phyloP scores from a whole-genome alignment of 345 rosid species.

The Eucalyptus globulus region DNA sequence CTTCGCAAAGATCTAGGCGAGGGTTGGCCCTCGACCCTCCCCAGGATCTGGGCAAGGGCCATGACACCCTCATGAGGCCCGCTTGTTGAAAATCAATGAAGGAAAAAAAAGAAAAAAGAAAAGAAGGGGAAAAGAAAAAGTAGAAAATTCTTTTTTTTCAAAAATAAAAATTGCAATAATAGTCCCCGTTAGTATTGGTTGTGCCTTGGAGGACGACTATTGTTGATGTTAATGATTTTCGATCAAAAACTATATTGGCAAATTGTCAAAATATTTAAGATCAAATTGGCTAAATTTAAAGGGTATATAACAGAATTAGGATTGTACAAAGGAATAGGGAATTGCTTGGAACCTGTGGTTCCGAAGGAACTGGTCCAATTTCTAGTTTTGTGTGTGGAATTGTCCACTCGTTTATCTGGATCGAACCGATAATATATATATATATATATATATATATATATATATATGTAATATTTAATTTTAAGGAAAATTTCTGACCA shows the following conservation, averaged over 20 bases:
- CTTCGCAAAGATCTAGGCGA: background rate
- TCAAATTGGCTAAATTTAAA: background rate
- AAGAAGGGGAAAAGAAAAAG: background rate
- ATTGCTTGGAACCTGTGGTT: no score
- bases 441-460: no score
- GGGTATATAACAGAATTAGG: no score
- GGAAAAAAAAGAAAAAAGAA: background rate
- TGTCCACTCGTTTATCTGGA: accelerated
- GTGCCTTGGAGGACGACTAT: background rate
- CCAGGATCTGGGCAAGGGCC: accelerated
- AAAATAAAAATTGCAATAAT: background rate
- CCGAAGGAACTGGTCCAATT: no score
- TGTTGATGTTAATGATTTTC: background rate
- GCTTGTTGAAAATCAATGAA: background rate
- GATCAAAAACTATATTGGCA: background rate
- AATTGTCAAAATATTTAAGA: background rate
- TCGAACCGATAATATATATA: accelerated
- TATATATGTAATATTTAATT: no score
- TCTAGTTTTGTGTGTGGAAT: no score
- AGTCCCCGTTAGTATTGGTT: accelerated
- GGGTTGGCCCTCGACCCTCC: background rate
- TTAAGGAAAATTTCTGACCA: no score
- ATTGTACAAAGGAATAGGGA: no score
- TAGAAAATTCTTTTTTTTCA: no score
- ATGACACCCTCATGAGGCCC: background rate